Evolutionary conservation across 73 alveolate species (phyloP), one percentile per base, ranked within the genome.

Genomic region (Paramecium sonneborni): DNA sequence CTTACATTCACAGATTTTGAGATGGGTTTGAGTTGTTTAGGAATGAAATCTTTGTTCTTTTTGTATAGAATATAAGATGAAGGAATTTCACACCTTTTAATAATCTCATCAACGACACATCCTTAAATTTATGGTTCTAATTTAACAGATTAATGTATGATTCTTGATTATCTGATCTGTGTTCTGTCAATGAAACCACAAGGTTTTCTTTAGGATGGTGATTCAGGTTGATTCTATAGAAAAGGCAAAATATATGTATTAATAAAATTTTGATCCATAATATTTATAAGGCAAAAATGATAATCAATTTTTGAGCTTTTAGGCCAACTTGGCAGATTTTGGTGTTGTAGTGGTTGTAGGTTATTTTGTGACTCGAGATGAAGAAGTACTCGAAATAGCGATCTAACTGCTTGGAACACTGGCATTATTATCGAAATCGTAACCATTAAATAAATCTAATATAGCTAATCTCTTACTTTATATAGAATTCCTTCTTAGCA

Each of bases 401-500:
- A 62, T 14, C 26, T 62, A 62, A 32, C 84, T 62, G 84, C 84
- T 62, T 26, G 84, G 84, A 26, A 30, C 39, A 62, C 39, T 32
- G 7, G 39, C 84, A 62, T 62, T 72, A 72, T 72, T 72, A 72
- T 72, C 86, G 26, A 12, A 72, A 72, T 72, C 86, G 12, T 72
- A 72, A 6, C 86, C 86, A 72, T 32, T 38, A 72, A 72, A 72
- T 72, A 35, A 72, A 72, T 38, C 86, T 72, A 72, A 72, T 30
- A 28, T 34, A 26, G 1, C 5, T 1, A 6, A 14, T 15, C 12
- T 26, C 2, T 12, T 62, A 88, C 94, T 88, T 70, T 96, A 76
- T 21, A 96, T 90, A 3, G 96, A 93, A 28, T 94, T 86, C 85
- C 96, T 84, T 74, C 95, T 92, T 21, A 95, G 87, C 72, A 95